phyloP scores from a whole-genome alignment of 768 basidiomycete genomes.

The Ramaria rubella region DNA sequence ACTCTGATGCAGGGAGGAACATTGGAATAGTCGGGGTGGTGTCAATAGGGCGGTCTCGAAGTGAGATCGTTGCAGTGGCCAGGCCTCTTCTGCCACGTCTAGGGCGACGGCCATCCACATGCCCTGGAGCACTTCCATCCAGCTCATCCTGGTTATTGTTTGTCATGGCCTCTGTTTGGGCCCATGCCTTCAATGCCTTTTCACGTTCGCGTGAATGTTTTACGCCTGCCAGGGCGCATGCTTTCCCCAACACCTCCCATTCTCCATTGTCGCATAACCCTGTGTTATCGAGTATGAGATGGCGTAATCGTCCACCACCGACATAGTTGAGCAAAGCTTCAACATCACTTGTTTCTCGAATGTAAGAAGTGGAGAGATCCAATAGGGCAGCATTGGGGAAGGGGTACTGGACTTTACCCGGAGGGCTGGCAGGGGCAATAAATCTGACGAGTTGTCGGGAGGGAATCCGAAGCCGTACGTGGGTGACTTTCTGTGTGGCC shows the following conservation, averaged over 20 bases:
- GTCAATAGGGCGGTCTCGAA: conserved; percentile 36
- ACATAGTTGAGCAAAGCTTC: conserved; percentile 49
- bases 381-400: conserved; percentile 52
- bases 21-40: conserved; percentile 17
- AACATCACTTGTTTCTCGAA: conserved; percentile 44
- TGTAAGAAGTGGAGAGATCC: conserved; percentile 67
- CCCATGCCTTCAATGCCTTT: conserved; percentile 47
- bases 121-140: not conserved
- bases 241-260: conserved; percentile 55
- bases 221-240: conserved; percentile 55
- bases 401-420: not conserved
- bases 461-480: conserved; percentile 68
- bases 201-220: conserved; percentile 61
- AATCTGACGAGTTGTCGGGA: conserved; percentile 48
- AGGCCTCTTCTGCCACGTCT: conserved; percentile 50
- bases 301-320: conserved; percentile 35
- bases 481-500: conserved; percentile 37
- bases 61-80: conserved; percentile 59
- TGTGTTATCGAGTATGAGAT: conserved; percentile 66
- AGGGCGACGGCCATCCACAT: conserved; percentile 20
- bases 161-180: conserved; percentile 26
- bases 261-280: conserved; percentile 47
- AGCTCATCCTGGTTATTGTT: conserved; percentile 14
- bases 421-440: conserved; percentile 24
- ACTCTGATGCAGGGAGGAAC: conserved; percentile 11